These are phyloP conservation scores for Irpex rosettiformis DNA, from an alignment of 1,284 basidiomycete species.

Conservation along the genomic window DNA sequence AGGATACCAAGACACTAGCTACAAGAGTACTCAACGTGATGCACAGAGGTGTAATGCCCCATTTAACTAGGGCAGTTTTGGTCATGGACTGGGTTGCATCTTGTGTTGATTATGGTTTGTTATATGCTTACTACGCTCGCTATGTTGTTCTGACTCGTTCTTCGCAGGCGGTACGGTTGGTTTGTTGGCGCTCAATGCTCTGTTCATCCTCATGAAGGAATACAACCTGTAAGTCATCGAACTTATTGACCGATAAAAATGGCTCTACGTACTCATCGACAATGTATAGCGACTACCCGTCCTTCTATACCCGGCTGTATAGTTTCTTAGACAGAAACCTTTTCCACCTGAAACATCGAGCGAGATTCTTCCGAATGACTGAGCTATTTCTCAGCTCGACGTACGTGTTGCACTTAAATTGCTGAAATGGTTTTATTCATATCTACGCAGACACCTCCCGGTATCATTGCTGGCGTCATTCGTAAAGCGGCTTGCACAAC, in stretches of 20 bases:
- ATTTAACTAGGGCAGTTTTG: constrained; percentile 76
- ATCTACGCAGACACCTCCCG: constrained; percentile 54
- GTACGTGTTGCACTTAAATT: constrained; percentile 41
- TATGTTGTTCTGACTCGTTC: neutral
- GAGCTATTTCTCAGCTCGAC: constrained; percentile 91
- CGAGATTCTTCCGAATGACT: constrained; percentile 91
- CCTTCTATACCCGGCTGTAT: constrained; percentile 94
- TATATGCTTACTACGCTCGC: neutral
- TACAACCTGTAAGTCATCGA: constrained; percentile 79
- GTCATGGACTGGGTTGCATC: constrained; percentile 94
- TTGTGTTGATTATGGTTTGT: constrained; percentile 79
- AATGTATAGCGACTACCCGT: constrained; percentile 80
- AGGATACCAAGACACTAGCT: constrained; percentile 41
- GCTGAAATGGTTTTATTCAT: constrained; percentile 1
- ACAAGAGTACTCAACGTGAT: constrained; percentile 75
- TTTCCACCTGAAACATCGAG: constrained; percentile 89
- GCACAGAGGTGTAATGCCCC: constrained; percentile 83
- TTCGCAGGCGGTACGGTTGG: constrained; percentile 80
- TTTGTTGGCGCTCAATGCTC: constrained; percentile 86
- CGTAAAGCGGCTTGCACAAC: constrained; percentile 84
- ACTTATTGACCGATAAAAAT: neutral
- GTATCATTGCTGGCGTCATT: constrained; percentile 90
- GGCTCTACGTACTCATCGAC: constrained; percentile 5
- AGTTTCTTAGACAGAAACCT: constrained; percentile 83
- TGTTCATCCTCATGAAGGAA: constrained; percentile 89